Base-by-base conservation (phyloP, 768 basidiomycete genomes). In the Basidioascus undulatus region DNA sequence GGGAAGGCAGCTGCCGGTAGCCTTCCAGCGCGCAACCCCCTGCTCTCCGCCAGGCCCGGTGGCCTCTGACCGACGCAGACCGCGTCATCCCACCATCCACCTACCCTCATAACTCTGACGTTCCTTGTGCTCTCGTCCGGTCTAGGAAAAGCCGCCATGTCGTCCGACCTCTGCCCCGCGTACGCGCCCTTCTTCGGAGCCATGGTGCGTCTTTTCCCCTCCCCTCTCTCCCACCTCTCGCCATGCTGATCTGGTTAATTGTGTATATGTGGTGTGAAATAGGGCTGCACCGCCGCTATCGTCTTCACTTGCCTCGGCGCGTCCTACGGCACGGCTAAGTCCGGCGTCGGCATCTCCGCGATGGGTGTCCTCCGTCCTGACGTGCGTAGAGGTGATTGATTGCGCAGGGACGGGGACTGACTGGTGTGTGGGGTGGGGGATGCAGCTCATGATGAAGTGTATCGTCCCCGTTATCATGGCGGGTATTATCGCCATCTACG, bases 401-500 rank as follows among this genome's bases (percentile, higher is more conserved):
- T n/a, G n/a, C n/a, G n/a, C n/a, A n/a, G n/a, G n/a, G n/a, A n/a
- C n/a, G n/a, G n/a, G n/a, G n/a, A n/a, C n/a, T n/a, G n/a, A n/a
- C n/a, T n/a, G n/a, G n/a, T n/a, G n/a, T n/a, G n/a, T n/a, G n/a
- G n/a, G n/a, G n/a, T n/a, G n/a, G n/a, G n/a, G n/a, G n/a, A n/a
- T n/a, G n/a, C n/a, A n/a, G n/a, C 42, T 58, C 41, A 87, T 94
- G 81, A 89, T 96, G 80, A 84, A 76, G 67, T 87, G 79, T 71
- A 76, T 79, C 49, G 73, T 96, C 39, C 87, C 87, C 35, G 86
- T 94, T 59, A 78, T 98, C 62, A 94, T 96, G 89, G 89, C 89
- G 68, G 89, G 89, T 84, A 96, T 96, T 65, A 92, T 96, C 64
- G 89, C 81, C 59, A 84, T 82, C 52, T 94, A 98, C 62, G 92